These are phyloP conservation scores for Smallanthus sonchifolius DNA, from an alignment of 129 eudicot species.

Conservation along the genomic window DNA sequence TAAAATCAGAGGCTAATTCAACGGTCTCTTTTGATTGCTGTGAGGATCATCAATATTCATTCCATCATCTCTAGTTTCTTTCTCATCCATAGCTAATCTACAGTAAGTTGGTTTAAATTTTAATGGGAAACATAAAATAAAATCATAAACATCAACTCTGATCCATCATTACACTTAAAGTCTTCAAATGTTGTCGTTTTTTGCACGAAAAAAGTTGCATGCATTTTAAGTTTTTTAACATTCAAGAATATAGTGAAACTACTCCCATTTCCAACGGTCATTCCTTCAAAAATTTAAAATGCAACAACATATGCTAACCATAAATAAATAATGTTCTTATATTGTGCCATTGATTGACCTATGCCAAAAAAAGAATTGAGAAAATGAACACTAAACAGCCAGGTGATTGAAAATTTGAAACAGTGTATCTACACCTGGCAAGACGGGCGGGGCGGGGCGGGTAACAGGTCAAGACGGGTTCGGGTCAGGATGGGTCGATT, in stretches of 20 bases:
- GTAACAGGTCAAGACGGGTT: too few relatives aligned
- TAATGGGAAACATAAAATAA: not conserved
- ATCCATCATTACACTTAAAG: not conserved
- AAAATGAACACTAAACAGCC: not conserved
- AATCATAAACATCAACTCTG: not conserved
- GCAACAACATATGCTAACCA: not conserved
- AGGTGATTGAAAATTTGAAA: not conserved
- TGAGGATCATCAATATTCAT: not conserved
- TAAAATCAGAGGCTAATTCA: constrained; percentile 13
- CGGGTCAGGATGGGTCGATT: too few relatives aligned
- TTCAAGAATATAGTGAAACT: not conserved
- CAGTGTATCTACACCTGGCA: not conserved
- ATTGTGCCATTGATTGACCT: not conserved
- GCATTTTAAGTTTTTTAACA: not conserved
- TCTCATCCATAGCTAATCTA: constrained; percentile 16
- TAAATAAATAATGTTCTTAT: not conserved
- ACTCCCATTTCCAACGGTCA: not conserved
- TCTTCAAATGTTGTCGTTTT: not conserved
- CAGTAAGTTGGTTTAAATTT: not conserved
- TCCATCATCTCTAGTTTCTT: constrained; percentile 17
- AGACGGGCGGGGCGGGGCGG: too few relatives aligned
- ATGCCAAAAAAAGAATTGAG: not conserved
- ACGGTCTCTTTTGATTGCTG: constrained; percentile 7
- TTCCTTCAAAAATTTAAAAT: not conserved
- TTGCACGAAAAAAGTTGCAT: not conserved